These are phyloP conservation scores for Solioccasus polychromus DNA, from an alignment of 768 basidiomycete genomes.

Conservation along the genomic window DNA sequence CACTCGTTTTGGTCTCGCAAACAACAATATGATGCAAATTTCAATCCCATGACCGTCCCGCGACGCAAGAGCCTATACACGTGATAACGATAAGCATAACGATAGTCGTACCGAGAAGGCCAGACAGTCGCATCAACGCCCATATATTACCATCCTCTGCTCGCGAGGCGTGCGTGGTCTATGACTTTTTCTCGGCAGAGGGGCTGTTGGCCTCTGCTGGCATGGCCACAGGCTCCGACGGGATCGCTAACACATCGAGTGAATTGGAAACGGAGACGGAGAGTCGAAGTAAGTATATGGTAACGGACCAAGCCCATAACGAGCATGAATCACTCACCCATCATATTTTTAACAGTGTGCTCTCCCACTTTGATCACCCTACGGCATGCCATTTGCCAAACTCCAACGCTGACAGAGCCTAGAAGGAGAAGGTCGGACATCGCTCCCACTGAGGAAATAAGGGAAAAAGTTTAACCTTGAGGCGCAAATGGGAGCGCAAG, in stretches of 20 bases:
- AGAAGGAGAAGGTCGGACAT: background rate
- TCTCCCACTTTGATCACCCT: conserved; percentile 80
- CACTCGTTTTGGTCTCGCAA: background rate
- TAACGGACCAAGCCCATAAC: background rate
- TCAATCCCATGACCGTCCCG: conserved; percentile 1
- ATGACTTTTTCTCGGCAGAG: conserved; percentile 17
- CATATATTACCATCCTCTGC: conserved; percentile 5
- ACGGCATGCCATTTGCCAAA: conserved; percentile 95
- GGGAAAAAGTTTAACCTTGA: conserved; percentile 49
- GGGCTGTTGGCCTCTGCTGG: conserved; percentile 15
- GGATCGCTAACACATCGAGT: conserved; percentile 6
- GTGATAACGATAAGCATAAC: conserved; percentile 17
- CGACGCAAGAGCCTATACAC: conserved; percentile 15
- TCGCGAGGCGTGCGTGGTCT: conserved; percentile 3
- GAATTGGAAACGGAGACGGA: conserved; percentile 1
- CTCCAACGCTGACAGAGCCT: conserved; percentile 91
- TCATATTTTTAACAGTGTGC: conserved; percentile 63
- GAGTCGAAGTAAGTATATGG: background rate
- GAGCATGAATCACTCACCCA: conserved; percentile 34
- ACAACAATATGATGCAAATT: conserved; percentile 3
- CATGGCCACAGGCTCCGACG: conserved; percentile 20
- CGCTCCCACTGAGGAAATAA: background rate
- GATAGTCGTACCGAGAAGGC: background rate
- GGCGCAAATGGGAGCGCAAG: conserved; percentile 91
- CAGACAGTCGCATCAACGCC: background rate